These are phyloP conservation scores for Trichoderma polysporum DNA, from an alignment of 2,329 filamentous ascomycete species.

Conservation along the genomic window DNA sequence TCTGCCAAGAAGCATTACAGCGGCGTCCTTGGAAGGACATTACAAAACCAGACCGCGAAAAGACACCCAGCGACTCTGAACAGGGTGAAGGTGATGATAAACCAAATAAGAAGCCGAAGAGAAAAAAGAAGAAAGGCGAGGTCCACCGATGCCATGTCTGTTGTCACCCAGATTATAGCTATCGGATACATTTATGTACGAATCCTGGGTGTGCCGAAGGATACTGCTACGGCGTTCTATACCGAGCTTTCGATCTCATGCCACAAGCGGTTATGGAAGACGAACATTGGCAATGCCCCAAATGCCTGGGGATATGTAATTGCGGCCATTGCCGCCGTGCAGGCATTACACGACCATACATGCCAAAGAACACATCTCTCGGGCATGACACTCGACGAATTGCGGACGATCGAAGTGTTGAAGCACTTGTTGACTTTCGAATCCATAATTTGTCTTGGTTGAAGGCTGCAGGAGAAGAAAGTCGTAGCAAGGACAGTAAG, in stretches of 20 bases:
- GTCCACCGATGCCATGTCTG: constrained; percentile 77
- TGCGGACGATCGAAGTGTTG: constrained; percentile 86
- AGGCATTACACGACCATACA: constrained; percentile 71
- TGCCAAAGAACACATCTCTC: constrained; percentile 81
- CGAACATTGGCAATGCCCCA: constrained; percentile 83
- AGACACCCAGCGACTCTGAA: constrained; percentile 50
- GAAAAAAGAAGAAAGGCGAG: constrained; percentile 55
- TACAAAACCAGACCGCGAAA: constrained; percentile 56
- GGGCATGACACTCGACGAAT: constrained; percentile 90
- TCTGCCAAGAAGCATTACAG: constrained; percentile 88
- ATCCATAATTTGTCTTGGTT: constrained; percentile 87
- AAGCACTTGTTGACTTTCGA: constrained; percentile 86
- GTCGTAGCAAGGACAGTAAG: constrained; percentile 56
- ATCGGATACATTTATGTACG: constrained; percentile 81
- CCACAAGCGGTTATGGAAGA: constrained; percentile 80
- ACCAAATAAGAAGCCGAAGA: constrained; percentile 61
- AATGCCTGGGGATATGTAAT: constrained; percentile 82
- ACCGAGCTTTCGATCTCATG: constrained; percentile 86
- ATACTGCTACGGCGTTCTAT: constrained; percentile 93
- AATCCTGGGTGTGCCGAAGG: constrained; percentile 66
- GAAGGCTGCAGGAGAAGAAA: constrained; percentile 57
- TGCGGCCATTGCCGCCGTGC: constrained; percentile 73
- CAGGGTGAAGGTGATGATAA: constrained; percentile 60
- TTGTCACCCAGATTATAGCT: constrained; percentile 72
- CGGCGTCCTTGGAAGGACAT: constrained; percentile 80